Conservation (phyloP, 2,329 filamentous ascomycete genomes). For the Colletotrichum viniferum region DNA sequence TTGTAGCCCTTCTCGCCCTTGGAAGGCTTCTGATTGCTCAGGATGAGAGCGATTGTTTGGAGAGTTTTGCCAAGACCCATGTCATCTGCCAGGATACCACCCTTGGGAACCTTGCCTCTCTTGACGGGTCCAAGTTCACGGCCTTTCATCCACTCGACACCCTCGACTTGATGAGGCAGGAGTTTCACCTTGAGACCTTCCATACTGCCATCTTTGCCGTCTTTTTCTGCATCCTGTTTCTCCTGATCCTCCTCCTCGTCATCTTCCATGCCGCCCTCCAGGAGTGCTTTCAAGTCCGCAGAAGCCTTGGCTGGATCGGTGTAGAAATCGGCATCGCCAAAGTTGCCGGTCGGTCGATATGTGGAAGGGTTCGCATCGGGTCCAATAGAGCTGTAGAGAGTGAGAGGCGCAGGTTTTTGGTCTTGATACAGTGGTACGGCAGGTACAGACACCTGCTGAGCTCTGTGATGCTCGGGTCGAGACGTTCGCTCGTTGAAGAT, state of each 20-base stretch:
- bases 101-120: constrained; percentile 81
- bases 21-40: constrained; percentile 77
- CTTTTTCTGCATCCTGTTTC: constrained; percentile 26
- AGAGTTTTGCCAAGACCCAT: constrained; percentile 98
- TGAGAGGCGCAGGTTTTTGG: constrained; percentile 49
- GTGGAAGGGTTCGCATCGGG: constrained; percentile 30
- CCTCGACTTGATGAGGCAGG: constrained; percentile 91
- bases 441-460: constrained; percentile 52
- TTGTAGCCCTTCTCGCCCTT: constrained; percentile 65
- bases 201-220: constrained; percentile 56
- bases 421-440: constrained; percentile 51
- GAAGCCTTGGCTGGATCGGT: constrained; percentile 74
- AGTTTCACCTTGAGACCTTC: constrained; percentile 87
- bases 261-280: constrained; percentile 81
- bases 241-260: constrained; percentile 65
- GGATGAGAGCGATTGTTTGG: constrained; percentile 86
- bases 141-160: constrained; percentile 92
- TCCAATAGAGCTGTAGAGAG: constrained; percentile 51
- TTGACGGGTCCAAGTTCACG: constrained; percentile 88
- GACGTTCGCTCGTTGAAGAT: constrained; percentile 59
- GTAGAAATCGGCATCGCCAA: constrained; percentile 60
- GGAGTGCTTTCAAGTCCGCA: constrained; percentile 79
- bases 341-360: constrained; percentile 33
- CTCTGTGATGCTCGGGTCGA: constrained; percentile 62
- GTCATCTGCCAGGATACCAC: constrained; percentile 94